phyloP scores from a whole-genome alignment of 345 rosid species.

The Mercurialis annua region DNA sequence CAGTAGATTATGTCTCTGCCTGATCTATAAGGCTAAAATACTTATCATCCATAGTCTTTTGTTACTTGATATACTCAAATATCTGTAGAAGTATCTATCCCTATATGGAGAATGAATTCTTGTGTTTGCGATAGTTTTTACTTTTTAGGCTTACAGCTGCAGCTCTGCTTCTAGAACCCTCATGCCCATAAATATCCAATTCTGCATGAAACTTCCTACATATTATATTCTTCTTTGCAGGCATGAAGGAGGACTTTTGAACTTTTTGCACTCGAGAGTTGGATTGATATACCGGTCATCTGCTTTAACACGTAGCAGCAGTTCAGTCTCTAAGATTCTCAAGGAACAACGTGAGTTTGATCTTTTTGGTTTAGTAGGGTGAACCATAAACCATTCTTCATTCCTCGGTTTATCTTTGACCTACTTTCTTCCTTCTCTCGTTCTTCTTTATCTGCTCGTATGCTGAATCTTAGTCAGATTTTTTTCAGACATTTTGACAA shows the following conservation, averaged over 20 bases:
- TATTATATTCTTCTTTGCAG: constrained; percentile 31
- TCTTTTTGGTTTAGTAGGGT: background rate
- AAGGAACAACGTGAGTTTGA: constrained; percentile 61
- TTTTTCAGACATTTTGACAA: constrained; percentile 62
- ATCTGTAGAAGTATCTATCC: background rate
- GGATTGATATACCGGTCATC: constrained; percentile 31
- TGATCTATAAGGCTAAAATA: background rate
- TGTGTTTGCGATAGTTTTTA: background rate
- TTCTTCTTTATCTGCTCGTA: constrained; percentile 6
- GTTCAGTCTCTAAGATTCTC: constrained; percentile 41
- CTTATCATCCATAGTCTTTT: background rate
- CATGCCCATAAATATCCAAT: background rate
- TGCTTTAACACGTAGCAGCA: constrained; percentile 27
- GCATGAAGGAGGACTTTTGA: constrained; percentile 81
- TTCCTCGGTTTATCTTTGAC: background rate
- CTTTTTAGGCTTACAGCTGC: background rate
- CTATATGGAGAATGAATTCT: background rate
- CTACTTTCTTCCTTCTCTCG: background rate
- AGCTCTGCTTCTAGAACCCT: background rate
- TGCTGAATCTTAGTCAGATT: constrained; percentile 22
- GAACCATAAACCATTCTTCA: background rate
- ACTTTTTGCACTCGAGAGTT: constrained; percentile 50
- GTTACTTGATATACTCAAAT: background rate
- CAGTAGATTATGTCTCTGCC: background rate
- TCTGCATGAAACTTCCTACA: background rate